phyloP scores from a whole-genome alignment of 192 early-diverging fungal species.

The Umbelopsis vinacea region DNA sequence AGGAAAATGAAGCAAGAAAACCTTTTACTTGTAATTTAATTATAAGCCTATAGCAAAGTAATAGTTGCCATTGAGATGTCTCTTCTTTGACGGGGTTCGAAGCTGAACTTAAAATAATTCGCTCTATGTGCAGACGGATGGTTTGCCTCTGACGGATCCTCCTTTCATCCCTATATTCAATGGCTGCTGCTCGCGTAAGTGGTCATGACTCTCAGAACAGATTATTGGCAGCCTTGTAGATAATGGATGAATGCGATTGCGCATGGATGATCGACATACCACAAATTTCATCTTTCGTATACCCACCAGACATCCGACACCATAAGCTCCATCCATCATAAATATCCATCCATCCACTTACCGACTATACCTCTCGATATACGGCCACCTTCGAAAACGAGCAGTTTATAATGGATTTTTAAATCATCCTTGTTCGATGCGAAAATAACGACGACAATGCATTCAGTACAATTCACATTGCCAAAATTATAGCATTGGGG shows the following conservation, averaged over 20 bases:
- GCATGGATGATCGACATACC: not conserved
- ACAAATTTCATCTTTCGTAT: not conserved
- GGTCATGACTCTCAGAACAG: not conserved
- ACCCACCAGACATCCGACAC: not conserved
- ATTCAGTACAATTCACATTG: not conserved
- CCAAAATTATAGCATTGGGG: not conserved
- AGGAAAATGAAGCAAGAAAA: too few relatives aligned
- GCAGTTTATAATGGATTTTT: too few relatives aligned
- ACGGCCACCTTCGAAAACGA: too few relatives aligned
- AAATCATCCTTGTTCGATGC: not conserved
- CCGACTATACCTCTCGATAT: not conserved
- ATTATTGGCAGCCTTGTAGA: not conserved
- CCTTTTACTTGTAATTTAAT: too few relatives aligned
- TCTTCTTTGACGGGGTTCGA: not conserved
- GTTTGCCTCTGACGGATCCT: not conserved
- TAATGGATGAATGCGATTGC: not conserved
- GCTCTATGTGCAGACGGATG: not conserved
- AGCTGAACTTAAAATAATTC: not conserved
- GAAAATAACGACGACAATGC: not conserved
- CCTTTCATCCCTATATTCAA: slow-evolving; percentile 9
- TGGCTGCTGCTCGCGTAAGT: slow-evolving; percentile 13
- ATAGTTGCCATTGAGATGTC: not conserved
- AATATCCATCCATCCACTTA: not conserved
- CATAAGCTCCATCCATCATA: not conserved
- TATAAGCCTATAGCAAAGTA: not conserved